These are phyloP conservation scores for Dendrostoma leiphaemia DNA, from an alignment of 2,329 filamentous ascomycete genomes.

Conservation along the genomic window DNA sequence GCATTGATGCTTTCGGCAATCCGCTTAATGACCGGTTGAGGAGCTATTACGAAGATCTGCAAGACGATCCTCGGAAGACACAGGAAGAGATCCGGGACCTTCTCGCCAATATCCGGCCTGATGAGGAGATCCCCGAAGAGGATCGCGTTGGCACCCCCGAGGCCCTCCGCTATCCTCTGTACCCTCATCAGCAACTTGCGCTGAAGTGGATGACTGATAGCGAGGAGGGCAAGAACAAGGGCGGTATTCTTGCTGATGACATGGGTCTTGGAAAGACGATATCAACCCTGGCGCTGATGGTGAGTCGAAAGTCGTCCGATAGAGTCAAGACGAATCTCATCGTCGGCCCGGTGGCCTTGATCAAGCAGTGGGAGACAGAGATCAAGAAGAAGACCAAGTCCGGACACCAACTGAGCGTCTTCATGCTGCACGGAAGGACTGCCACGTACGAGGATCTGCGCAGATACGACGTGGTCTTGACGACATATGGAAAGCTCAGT, in stretches of 20 bases:
- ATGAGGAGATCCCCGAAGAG: conserved; percentile 61
- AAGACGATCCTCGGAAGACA: conserved; percentile 37
- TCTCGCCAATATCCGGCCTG: conserved; percentile 70
- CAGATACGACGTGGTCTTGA: conserved; percentile 71
- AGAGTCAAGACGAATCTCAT: conserved; percentile 73
- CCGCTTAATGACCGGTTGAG: conserved; percentile 32
- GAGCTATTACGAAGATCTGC: conserved; percentile 33
- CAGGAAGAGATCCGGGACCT: conserved; percentile 69
- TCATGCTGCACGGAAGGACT: conserved; percentile 68
- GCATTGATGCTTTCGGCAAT: conserved; percentile 35
- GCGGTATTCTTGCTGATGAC: conserved; percentile 75
- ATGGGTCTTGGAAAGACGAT: conserved; percentile 88
- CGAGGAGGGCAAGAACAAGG: conserved; percentile 72
- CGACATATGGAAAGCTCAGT: conserved; percentile 72
- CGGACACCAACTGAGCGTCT: conserved; percentile 59
- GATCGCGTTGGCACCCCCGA: conserved; percentile 67
- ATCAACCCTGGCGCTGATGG: conserved; percentile 75
- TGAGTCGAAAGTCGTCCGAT: conserved; percentile 61
- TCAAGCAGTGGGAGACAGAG: conserved; percentile 83
- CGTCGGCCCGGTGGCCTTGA: conserved; percentile 73
- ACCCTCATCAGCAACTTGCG: conserved; percentile 79
- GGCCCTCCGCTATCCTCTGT: conserved; percentile 66
- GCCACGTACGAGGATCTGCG: conserved; percentile 60
- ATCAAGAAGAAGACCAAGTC: conserved; percentile 67
- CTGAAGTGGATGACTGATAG: conserved; percentile 74